phyloP scores from a whole-genome alignment of 805 yeast species.

The Zygotorulaspora sp. region DNA sequence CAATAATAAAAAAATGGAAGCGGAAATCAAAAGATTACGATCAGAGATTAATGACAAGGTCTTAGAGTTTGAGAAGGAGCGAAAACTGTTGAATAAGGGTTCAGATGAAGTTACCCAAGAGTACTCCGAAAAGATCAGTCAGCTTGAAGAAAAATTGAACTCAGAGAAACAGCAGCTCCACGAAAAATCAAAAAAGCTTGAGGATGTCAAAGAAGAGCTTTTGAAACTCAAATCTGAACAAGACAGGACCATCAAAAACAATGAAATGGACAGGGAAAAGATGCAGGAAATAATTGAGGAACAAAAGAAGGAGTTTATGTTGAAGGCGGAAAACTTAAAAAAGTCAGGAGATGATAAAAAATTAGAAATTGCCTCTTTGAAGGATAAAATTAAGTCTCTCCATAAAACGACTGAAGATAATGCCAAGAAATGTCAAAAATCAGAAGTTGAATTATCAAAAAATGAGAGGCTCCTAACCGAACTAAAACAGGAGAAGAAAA shows the following conservation, averaged over 20 bases:
- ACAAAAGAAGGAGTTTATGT: slow-evolving; percentile 11
- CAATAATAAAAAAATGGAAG: slow-evolving; percentile 19
- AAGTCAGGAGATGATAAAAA: slow-evolving; percentile 8
- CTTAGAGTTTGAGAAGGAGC: slow-evolving; percentile 47
- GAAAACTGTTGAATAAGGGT: slow-evolving; percentile 43
- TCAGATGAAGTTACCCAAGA: slow-evolving; percentile 49
- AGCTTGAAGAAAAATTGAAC: slow-evolving; percentile 37
- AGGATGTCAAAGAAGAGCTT: background rate
- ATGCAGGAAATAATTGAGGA: slow-evolving; percentile 21
- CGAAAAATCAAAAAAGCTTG: slow-evolving; percentile 8
- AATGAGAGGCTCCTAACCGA: background rate
- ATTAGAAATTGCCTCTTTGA: slow-evolving; percentile 4
- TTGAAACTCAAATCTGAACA: slow-evolving; percentile 5
- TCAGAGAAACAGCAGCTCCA: slow-evolving; percentile 7
- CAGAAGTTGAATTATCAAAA: background rate
- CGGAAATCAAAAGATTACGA: slow-evolving; percentile 31
- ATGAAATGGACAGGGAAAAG: slow-evolving; percentile 12
- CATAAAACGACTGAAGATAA: background rate
- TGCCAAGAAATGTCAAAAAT: background rate
- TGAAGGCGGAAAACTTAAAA: slow-evolving; percentile 1
- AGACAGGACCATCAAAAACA: slow-evolving; percentile 2
- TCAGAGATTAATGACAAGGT: slow-evolving; percentile 37
- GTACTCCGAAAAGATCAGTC: slow-evolving; percentile 43
- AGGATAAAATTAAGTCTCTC: background rate
- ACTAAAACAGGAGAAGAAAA: background rate